phyloP scores from a whole-genome alignment of 1,284 basidiomycete species.

The Uromyces viciae-fabae region DNA sequence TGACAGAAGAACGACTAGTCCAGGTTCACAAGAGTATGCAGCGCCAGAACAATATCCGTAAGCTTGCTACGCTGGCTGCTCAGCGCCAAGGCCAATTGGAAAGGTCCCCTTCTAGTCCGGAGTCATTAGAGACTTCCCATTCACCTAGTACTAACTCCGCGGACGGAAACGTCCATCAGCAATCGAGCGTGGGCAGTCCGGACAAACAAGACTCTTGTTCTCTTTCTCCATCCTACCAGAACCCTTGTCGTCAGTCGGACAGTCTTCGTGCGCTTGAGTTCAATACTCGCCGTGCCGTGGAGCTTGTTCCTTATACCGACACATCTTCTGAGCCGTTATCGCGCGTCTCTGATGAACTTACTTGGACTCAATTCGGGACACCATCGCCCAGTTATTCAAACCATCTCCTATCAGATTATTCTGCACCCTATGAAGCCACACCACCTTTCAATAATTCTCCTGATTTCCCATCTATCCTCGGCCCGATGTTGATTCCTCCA shows the following conservation, averaged over 20 bases:
- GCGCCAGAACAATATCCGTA: slow-evolving; percentile 31
- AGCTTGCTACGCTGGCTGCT: slow-evolving; percentile 11
- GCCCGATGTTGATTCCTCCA: background rate
- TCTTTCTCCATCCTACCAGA: background rate
- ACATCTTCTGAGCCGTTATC: too few relatives aligned
- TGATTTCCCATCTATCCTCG: background rate
- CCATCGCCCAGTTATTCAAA: background rate
- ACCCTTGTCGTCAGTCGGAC: too few relatives aligned
- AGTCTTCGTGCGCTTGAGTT: too few relatives aligned
- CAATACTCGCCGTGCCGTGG: too few relatives aligned
- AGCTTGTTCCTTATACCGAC: too few relatives aligned
- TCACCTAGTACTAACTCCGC: background rate
- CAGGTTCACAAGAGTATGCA: slow-evolving; percentile 41
- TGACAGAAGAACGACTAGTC: slow-evolving; percentile 28
- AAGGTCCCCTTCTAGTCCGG: background rate
- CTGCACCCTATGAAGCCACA: background rate
- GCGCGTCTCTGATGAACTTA: background rate
- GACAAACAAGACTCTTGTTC: background rate
- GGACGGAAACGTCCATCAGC: background rate
- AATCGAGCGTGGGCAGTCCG: background rate
- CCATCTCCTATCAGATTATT: background rate
- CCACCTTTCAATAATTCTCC: background rate
- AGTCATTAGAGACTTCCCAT: background rate
- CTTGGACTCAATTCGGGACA: background rate
- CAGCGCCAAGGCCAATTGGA: slow-evolving; percentile 3